A percentile compares a stretch with the other conserved stretches of the same genome.
Evolutionary conservation across 116 monocot genomes (phyloP).

Genomic region (Trichopus zeylanicus): DNA sequence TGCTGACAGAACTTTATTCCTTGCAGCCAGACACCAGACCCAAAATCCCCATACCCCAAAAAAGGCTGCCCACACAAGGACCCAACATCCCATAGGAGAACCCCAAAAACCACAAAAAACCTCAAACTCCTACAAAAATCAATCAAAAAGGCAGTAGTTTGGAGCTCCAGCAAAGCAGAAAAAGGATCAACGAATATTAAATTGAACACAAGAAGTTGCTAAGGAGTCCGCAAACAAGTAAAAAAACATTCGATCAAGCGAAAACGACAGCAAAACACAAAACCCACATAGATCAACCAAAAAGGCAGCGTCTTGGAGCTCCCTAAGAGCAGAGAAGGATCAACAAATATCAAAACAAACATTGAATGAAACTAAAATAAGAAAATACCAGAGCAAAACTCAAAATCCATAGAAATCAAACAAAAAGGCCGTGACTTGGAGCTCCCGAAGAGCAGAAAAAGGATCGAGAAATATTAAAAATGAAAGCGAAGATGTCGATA

Average conservation of each 20-base stretch:
- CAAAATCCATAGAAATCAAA: neutral
- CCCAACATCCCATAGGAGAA: constrained; percentile 1
- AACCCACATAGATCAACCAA: neutral
- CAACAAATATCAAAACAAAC: neutral
- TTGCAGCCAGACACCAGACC: neutral
- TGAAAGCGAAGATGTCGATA: too few relatives aligned
- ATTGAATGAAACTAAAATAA: too few relatives aligned
- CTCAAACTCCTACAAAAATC: neutral
- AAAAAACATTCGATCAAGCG: too few relatives aligned
- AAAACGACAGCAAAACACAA: neutral
- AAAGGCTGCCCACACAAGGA: constrained; percentile 2
- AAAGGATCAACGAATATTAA: too few relatives aligned
- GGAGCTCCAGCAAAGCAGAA: too few relatives aligned
- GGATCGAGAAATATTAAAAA: too few relatives aligned
- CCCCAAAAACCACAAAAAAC: neutral
- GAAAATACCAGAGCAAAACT: neutral
- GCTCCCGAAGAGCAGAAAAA: too few relatives aligned
- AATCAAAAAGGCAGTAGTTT: neutral
- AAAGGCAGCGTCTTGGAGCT: too few relatives aligned
- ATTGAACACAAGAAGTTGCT: neutral
- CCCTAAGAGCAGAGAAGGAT: too few relatives aligned
- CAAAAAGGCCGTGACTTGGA: too few relatives aligned
- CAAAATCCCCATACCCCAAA: constrained; percentile 1
- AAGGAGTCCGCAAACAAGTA: too few relatives aligned
- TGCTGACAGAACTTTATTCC: neutral